Percentiles rank a stretch among this genome's conserved stretches.
Evolutionary conservation across 225 moss, liverwort and hornwort genomes (phyloP).

Genomic region (Bryum argenteum): DNA sequence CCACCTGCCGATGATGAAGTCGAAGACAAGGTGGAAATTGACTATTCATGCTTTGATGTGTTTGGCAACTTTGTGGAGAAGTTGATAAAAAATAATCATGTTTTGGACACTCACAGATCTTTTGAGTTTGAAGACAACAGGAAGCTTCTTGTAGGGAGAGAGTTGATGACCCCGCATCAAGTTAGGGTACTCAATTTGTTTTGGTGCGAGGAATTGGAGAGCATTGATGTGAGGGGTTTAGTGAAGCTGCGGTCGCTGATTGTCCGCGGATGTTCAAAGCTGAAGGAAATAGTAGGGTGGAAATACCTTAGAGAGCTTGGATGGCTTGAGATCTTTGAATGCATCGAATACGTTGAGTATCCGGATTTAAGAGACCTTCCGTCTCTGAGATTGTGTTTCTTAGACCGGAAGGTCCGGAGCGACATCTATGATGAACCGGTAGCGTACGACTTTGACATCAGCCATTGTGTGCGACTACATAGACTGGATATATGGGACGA

Average conservation of each 20-base stretch:
- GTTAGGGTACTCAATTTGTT: constrained; percentile 14
- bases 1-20: too few relatives aligned
- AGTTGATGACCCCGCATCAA: background rate
- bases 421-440: too few relatives aligned
- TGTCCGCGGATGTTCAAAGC: background rate
- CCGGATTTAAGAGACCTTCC: constrained; percentile 8
- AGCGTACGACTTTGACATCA: background rate
- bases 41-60: constrained; percentile 2
- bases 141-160: background rate
- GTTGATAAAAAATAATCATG: constrained; percentile 10
- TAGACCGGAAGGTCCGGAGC: background rate
- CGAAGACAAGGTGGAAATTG: background rate
- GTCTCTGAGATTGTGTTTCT: constrained; percentile 4
- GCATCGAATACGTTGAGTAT: background rate
- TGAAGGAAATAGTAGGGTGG: constrained; percentile 18
- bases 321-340: background rate
- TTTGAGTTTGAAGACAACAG: background rate
- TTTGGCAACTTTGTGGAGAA: constrained; percentile 27
- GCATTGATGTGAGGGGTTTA: constrained; percentile 20
- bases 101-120: background rate
- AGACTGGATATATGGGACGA: constrained; percentile 10
- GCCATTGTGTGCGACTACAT: constrained; percentile 21
- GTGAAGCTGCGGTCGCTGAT: constrained; percentile 15
- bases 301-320: constrained; percentile 24
- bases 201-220: too few relatives aligned